Evolutionary conservation across 345 rosid genomes (phyloP), one percentile per base, ranked within the genome.

Genomic region (Populus ilicifolia): DNA sequence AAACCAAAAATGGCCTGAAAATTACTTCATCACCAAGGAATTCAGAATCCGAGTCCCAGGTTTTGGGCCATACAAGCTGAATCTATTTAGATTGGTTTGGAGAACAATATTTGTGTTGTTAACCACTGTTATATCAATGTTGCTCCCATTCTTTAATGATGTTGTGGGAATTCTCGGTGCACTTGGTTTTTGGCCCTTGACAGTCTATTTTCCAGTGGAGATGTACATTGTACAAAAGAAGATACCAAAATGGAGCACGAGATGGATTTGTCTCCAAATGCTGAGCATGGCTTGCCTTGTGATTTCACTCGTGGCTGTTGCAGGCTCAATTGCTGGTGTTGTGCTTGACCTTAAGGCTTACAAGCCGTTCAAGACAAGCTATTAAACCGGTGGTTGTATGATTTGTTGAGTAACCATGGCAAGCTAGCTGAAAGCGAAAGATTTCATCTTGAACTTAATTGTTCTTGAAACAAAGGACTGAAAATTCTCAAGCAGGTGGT

Each of bases 141-240:
- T 65, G 39, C 68, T 65, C 68, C 68, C 68, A 3, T 67, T 67
- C 46, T 67, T 67, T 8, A 67, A 67, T 10, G 70, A 67, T 38
- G 41, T 67, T 3, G 70, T 67, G 16, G 70, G 70, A 38, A 67
- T 67, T 67, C 70, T 67, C 7, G 70, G 70, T 10, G 70, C 70
- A 33, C 41, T 67, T 67, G 70, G 70, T 35, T 67, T 67, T 18
- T 67, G 70, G 70, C 70, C 70, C 21, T 36, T 67, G 70, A 67
- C 70, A 2, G 70, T 67, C 70, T 67, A 67, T 67, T 67, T 67
- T 33, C 70, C 70, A 18, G 70, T 67, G 70, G 70, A 67, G 70
- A 67, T 67, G 70, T 67, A 67, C 70, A 38, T 67, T 5, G 43
- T 2, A 18, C 70, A 67, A n/a, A 67, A 36, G 70, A 67, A 30